Conservation (phyloP, 176 grass and related monocot genomes). For the Eleusine coracana region DNA sequence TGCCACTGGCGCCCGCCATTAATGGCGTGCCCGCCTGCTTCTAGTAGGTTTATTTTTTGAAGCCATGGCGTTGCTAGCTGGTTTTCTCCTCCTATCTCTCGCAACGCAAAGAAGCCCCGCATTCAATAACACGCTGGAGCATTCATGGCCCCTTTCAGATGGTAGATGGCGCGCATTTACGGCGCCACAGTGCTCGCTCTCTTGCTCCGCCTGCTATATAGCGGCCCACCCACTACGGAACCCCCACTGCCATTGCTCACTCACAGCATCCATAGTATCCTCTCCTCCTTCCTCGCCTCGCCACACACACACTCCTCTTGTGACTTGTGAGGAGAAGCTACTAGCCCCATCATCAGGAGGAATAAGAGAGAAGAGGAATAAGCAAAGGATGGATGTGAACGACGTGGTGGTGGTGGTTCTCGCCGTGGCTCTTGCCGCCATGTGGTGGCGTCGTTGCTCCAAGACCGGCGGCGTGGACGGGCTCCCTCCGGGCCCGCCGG, state of each 20-base stretch:
- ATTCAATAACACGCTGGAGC: conserved; percentile 48
- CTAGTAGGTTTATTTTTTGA: conserved; percentile 20
- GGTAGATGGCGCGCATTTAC: conserved; percentile 58
- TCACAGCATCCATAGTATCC: too few species aligned
- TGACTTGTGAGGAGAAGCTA: too few species aligned
- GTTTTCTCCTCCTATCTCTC: neutral
- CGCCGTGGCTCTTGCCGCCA: conserved; percentile 40
- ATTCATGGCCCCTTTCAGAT: conserved; percentile 52
- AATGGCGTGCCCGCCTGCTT: conserved; percentile 16
- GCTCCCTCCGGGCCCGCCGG: conserved; percentile 73
- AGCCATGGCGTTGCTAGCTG: conserved; percentile 36
- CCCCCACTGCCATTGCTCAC: conserved; percentile 5
- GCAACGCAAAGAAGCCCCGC: neutral
- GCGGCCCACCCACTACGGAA: conserved; percentile 12
- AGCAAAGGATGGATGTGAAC: conserved; percentile 47
- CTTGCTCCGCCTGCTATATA: conserved; percentile 39
- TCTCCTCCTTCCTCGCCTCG: too few species aligned
- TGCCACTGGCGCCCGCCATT: conserved; percentile 30
- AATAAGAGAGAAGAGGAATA: neutral
- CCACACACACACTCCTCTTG: too few species aligned
- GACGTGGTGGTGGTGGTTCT: conserved; percentile 57
- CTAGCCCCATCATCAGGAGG: neutral
- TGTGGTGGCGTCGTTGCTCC: conserved; percentile 86
- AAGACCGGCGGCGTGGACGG: conserved; percentile 56
- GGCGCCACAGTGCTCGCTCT: conserved; percentile 4